Percentiles rank a stretch among this genome's conserved stretches.
These are phyloP conservation scores for Basidiobolus meristosporus DNA, from an alignment of 371 early-diverging fungal species.

Conservation along the genomic window DNA sequence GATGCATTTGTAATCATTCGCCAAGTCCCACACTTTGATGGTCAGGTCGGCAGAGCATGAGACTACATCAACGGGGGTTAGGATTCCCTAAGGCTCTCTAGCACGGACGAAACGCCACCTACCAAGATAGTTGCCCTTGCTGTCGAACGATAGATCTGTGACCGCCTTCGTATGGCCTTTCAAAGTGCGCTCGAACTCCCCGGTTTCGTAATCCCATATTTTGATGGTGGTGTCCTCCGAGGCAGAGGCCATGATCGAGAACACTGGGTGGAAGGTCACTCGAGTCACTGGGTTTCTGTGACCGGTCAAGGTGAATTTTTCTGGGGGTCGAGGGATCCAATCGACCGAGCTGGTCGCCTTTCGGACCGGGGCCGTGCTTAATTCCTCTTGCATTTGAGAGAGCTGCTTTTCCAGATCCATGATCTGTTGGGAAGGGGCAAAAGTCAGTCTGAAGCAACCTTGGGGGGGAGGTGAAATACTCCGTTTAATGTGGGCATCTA, in stretches of 20 bases:
- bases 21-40: slow-evolving; percentile 77
- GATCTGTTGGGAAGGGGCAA: slow-evolving; percentile 37
- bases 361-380: slow-evolving; percentile 42
- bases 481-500: no score
- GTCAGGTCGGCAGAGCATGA: slow-evolving; percentile 80
- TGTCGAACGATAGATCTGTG: slow-evolving; percentile 60
- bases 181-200: slow-evolving; percentile 71
- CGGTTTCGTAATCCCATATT: slow-evolving; percentile 81
- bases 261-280: slow-evolving; percentile 77
- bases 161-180: slow-evolving; percentile 90
- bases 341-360: slow-evolving; percentile 38
- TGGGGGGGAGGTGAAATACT: no score
- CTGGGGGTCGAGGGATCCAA: slow-evolving; percentile 73
- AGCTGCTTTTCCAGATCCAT: slow-evolving; percentile 75
- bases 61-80: slow-evolving; percentile 16
- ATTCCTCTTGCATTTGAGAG: slow-evolving; percentile 53
- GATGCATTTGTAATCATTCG: slow-evolving; percentile 68
- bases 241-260: slow-evolving; percentile 62
- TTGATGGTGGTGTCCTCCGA: slow-evolving; percentile 82
- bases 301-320: slow-evolving; percentile 41
- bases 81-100: not conserved
- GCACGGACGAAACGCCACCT: no score
- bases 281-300: slow-evolving; percentile 68
- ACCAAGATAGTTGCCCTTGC: slow-evolving; percentile 56
- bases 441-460: no score